phyloP scores from a whole-genome alignment of 2,329 filamentous ascomycete species.

The Rhytidhysteron rufulum region DNA sequence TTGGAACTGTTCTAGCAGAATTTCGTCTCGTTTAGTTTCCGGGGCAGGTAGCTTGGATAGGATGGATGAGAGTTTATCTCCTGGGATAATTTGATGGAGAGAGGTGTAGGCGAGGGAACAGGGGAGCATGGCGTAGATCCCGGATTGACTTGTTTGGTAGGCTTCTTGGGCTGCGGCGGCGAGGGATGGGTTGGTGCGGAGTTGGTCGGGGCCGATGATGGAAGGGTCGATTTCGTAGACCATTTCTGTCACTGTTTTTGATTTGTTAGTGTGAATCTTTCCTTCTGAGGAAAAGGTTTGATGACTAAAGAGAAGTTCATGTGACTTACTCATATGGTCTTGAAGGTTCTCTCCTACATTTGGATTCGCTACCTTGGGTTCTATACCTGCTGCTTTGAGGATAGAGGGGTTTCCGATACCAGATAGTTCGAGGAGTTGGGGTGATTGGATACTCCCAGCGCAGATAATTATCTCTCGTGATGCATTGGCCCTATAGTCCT shows the following conservation, averaged over 20 bases:
- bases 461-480: conserved; percentile 53
- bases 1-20: conserved; percentile 8
- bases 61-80: conserved; percentile 12
- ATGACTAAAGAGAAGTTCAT: neutral
- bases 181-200: conserved; percentile 26
- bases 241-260: conserved; percentile 37
- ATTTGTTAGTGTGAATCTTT: neutral
- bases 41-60: neutral
- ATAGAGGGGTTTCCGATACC: conserved; percentile 47
- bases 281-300: too few species aligned
- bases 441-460: conserved; percentile 52
- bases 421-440: conserved; percentile 59
- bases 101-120: conserved; percentile 44
- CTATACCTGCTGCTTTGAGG: conserved; percentile 8
- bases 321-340: conserved; percentile 11
- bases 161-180: conserved; percentile 29
- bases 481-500: conserved; percentile 4
- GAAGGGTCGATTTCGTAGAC: conserved; percentile 46
- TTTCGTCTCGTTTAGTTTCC: conserved; percentile 2
- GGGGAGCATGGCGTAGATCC: conserved; percentile 39
- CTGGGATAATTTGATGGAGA: conserved; percentile 30
- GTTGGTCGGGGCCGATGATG: conserved; percentile 40
- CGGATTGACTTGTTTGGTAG: conserved; percentile 28
- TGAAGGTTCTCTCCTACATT: conserved; percentile 15
- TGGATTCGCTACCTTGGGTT: conserved; percentile 8